Base-by-base conservation (phyloP, 306 rosid genomes). In the Dryas alaskensis region DNA sequence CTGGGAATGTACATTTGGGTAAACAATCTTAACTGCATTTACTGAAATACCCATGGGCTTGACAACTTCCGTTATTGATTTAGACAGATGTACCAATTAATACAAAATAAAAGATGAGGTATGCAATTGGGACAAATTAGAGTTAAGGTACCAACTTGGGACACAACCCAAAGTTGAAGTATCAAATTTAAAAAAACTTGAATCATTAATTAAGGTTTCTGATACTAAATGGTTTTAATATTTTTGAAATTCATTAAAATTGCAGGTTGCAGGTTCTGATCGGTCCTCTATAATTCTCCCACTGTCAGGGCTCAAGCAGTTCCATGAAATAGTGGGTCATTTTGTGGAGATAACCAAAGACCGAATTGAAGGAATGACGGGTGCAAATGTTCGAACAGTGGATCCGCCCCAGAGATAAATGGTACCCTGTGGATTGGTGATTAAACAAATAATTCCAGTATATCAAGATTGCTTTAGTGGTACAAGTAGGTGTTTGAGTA, bases 321-420 rank as follows among this genome's bases (percentile, higher is more conserved):
- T 95, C 86, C 92, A 95, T 81, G 99, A 95, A 80, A 90, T 90
- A 57, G 93, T 95, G 50, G 99, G 99, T 75, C 99, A 95, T 84
- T 95, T 95, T 78, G 99, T 95, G 81, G 99, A 95, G 82, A 90
- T 95, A 83, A 95, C 97, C 73, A 95, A 95, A 78, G 99, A 95
- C 75, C 84, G 93, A 80, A 83, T 92, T 44, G 99, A 95, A 81
- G 98, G 93, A 78, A 92, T 95, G 99, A 54, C 95, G 12, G 92
- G 86, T 12, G 99, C 96, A 65, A 92, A 89, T 81, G 97, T 95
- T 73, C 96, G 99, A 67, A 95, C 98, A 2, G 88, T 95, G 78
- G 99, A 95, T 63, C 89, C 97, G 37, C 96, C 97, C 72, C 99
- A 92, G 73, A 90, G 96, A 86, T 89, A 86, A 94, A 79, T 73